Evolutionary conservation across 148 eudicot genomes (phyloP), one percentile per base, ranked within the genome.

Genomic region (Silene latifolia): DNA sequence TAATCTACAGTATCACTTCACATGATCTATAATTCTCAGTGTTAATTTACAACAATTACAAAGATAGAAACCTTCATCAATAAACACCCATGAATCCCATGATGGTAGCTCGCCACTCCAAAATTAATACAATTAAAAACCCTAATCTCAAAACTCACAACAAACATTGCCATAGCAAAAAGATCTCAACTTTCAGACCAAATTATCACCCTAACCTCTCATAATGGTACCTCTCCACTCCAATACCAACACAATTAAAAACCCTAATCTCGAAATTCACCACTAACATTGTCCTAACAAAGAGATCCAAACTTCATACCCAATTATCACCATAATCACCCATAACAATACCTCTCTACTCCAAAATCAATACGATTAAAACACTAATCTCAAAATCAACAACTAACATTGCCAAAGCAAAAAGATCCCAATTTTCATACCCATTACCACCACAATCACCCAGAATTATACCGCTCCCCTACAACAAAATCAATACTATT

Each of bases 401-500:
- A n/a, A 29, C 12, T 3, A 48, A 9, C 53, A 48, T 48, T 0
- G 35, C 5, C 35, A 32, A 2, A 32, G 35, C 5, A 32, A 32
- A 32, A 32, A 32, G 35, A 32, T 32, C 35, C 5, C 35, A 4
- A 32, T 4, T 32, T 4, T 32, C 35, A 32, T 4, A 32, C 35
- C 35, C 35, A 32, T 48, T 8, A 10, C 5, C 53, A 48, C 53
- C 53, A 48, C 5, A 48, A 75, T 3, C 53, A 53, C 18, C 63
- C 81, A 46, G 57, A 13, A 47, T 21, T 14, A 17, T 13, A 56
- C 23, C 76, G 75, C 64, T 65, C 62, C 54, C n/a, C n/a, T n/a
- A 63, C 78, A 63, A 32, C 75, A 69, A 74, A 71, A 44, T 44
- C 75, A 19, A 72, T 19, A n/a, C 2, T 25, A 75, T 24, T 46